Evolutionary conservation across 2,329 filamentous ascomycete species (phyloP), one percentile per base, ranked within the genome.

Genomic region (Hymenotorrendiella dingleyae): DNA sequence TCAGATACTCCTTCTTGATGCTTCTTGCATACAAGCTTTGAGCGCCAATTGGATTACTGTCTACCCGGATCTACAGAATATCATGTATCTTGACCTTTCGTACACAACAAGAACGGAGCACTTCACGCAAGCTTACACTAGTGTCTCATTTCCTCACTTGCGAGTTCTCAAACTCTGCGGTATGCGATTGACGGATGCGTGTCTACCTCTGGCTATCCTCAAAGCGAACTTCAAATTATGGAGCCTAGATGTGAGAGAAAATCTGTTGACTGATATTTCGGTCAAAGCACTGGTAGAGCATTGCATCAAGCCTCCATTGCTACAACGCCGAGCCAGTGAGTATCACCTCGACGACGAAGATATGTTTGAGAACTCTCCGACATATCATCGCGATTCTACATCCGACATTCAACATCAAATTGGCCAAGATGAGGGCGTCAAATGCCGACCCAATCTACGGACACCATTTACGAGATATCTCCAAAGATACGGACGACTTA

Each of bases 151-250:
- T 27, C 27, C 20, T 11, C 34, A 39, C 30, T 28, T 43, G 16
- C 35, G 71, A 3, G 62, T 80, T 3, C 57, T 82, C 20, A 80
- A 77, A 51, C 59, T 70, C 0, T 62, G 65, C 35, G 63, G 66
- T 2, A 65, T 72, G 17, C 67, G 72, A 45, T 52, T 80, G 17
- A 67, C 71, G 17, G 66, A 74, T 43, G 41, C 43, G 1, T 58
- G 62, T 2, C 59, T 65, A 2, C 42, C 60, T 0, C 30, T 56
- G 3, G 48, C 69, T 29, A 52, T 73, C 54, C 49, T 55, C 45
- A 48, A 56, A 4, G 67, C 32, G 32, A 20, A 21, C 14, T 21
- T 17, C 19, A 22, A 34, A 19, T 22, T 34, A 20, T 34, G 32
- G 32, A 34, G 32, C 22, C 54, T 81, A 4, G 76, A 82, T 47